phyloP scores from a whole-genome alignment of 2,329 filamentous ascomycete genomes.

The Cyclaneusma minus region DNA sequence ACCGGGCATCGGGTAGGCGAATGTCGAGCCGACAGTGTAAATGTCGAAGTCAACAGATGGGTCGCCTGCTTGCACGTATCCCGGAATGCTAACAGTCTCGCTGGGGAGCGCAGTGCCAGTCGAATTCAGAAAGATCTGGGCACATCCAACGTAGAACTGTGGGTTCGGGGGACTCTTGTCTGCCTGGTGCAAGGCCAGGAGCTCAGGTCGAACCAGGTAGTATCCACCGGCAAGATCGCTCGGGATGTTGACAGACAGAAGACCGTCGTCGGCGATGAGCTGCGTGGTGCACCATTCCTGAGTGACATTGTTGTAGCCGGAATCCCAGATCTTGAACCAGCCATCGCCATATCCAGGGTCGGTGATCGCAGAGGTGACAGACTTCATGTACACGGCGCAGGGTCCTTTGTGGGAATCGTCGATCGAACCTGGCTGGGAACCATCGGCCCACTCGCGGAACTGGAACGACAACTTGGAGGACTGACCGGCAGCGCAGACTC shows the following conservation, averaged over 20 bases:
- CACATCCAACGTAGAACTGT: constrained; percentile 62
- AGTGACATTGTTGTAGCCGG: constrained; percentile 41
- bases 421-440: constrained; percentile 35
- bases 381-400: constrained; percentile 61
- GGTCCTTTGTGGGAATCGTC: constrained; percentile 50
- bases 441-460: constrained; percentile 46
- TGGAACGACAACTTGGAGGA: constrained; percentile 30
- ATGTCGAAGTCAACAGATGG: constrained; percentile 48
- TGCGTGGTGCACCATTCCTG: constrained; percentile 56
- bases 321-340: constrained; percentile 68
- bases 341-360: constrained; percentile 43
- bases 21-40: constrained; percentile 32
- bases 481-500: constrained; percentile 24
- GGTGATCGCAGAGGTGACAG: constrained; percentile 37
- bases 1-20: constrained; percentile 43
- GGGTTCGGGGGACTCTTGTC: constrained; percentile 35
- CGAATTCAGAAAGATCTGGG: constrained; percentile 49
- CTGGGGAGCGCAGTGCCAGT: constrained; percentile 29
- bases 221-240: constrained; percentile 43
- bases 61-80: constrained; percentile 39
- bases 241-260: constrained; percentile 47
- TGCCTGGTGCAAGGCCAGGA: constrained; percentile 53
- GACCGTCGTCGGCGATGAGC: constrained; percentile 47
- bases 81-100: constrained; percentile 47
- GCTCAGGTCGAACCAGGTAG: constrained; percentile 58